phyloP scores from a whole-genome alignment of 83 land plant species.

The Thuja plicata region DNA sequence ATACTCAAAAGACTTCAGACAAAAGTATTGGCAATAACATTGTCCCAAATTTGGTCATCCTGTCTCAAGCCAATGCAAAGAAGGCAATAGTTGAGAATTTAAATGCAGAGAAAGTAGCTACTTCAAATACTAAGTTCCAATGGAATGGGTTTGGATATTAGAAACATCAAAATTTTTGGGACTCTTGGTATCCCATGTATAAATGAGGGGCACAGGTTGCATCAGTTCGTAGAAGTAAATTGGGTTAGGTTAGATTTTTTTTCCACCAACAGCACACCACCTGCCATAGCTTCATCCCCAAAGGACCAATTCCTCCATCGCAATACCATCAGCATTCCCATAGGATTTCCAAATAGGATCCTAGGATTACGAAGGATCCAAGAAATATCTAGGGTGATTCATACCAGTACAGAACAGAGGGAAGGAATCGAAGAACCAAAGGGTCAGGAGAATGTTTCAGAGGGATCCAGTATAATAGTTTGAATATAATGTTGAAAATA shows the following conservation, averaged over 20 bases:
- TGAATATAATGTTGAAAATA: too few relatives aligned
- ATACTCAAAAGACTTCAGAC: neutral
- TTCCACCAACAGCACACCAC: neutral
- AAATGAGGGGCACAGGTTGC: too few relatives aligned
- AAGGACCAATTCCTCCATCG: neutral
- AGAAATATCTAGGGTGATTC: neutral
- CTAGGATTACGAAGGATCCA: neutral
- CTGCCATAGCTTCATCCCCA: neutral
- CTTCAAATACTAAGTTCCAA: neutral
- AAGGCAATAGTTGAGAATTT: neutral
- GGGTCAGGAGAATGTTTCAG: neutral
- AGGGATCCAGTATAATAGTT: neutral
- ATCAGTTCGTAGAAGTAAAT: too few relatives aligned
- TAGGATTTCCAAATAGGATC: neutral
- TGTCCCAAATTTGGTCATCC: neutral
- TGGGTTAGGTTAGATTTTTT: neutral
- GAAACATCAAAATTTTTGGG: neutral
- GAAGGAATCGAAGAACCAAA: too few relatives aligned
- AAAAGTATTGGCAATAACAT: neutral
- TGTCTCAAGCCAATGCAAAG: neutral
- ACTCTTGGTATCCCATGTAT: too few relatives aligned
- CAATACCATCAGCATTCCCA: neutral
- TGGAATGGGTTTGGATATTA: too few relatives aligned
- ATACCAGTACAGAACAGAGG: neutral
- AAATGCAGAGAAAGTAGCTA: neutral